Conservation (phyloP, 495 filamentous ascomycete species). For the Bacidia rubella region DNA sequence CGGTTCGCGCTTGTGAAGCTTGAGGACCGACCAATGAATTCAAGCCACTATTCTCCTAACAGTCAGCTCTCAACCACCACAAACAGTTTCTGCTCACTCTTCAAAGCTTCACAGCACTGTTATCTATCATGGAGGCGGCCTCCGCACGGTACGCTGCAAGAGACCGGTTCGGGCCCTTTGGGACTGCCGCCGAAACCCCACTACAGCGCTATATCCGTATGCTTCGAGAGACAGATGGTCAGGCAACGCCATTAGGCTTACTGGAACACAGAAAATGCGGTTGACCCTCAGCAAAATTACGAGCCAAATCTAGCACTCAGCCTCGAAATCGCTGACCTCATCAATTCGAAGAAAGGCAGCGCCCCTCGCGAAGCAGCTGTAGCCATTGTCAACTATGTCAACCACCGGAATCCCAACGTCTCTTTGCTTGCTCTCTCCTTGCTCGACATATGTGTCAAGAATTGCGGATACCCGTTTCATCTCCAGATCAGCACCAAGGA, state of each 20-base stretch:
- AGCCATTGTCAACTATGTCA: constrained; percentile 87
- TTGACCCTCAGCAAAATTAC: constrained; percentile 87
- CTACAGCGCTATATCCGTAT: constrained; percentile 86
- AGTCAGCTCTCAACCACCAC: background rate
- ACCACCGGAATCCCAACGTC: constrained; percentile 92
- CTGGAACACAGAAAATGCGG: constrained; percentile 58
- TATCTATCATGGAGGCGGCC: constrained; percentile 62
- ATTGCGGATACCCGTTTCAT: constrained; percentile 98
- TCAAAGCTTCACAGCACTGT: background rate
- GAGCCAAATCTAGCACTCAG: constrained; percentile 93
- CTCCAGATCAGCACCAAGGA: constrained; percentile 98
- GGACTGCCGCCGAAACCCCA: constrained; percentile 64
- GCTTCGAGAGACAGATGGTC: constrained; percentile 6
- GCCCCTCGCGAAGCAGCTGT: constrained; percentile 91
- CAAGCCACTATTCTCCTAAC: constrained; percentile 2
- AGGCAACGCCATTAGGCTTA: constrained; percentile 2
- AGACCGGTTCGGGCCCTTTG: constrained; percentile 82
- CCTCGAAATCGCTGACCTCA: constrained; percentile 89
- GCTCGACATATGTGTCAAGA: constrained; percentile 97
- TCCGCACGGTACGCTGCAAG: constrained; percentile 89
- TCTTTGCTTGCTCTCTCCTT: constrained; percentile 75
- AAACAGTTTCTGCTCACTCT: background rate
- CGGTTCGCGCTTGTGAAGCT: constrained; percentile 1
- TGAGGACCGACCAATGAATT: background rate
- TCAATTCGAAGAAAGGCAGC: constrained; percentile 96